Conservation (phyloP, 2,329 filamentous ascomycete genomes). For the Diaporthe destruens region DNA sequence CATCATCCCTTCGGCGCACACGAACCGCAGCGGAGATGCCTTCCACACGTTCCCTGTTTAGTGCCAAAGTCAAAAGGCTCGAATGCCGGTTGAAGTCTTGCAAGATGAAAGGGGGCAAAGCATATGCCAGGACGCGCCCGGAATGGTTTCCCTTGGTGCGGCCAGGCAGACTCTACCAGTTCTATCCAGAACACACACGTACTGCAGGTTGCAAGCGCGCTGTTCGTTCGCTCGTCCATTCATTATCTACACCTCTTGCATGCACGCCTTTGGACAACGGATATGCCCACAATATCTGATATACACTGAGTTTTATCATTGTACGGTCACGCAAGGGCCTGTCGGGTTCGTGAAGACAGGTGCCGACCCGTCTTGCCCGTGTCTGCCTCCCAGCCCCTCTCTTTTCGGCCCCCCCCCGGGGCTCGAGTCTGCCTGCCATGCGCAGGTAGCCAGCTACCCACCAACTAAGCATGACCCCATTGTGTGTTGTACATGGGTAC, state of each 20-base stretch:
- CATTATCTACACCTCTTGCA: background rate
- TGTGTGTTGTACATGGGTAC: constrained; percentile 2
- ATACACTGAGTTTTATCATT: no score
- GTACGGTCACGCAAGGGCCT: no score
- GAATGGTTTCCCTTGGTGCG: background rate
- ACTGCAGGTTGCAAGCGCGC: background rate
- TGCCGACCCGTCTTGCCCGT: background rate
- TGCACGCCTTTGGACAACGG: background rate
- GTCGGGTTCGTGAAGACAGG: no score
- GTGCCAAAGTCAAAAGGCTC: constrained; percentile 31
- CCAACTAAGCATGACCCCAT: background rate
- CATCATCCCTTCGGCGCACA: background rate
- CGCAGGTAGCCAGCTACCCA: background rate
- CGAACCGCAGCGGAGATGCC: constrained; percentile 30
- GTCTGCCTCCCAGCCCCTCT: constrained; percentile 19
- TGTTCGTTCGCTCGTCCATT: background rate
- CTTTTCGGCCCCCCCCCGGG: background rate
- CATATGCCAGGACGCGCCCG: constrained; percentile 13
- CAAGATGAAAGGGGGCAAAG: constrained; percentile 22
- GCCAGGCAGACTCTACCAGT: background rate
- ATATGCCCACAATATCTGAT: background rate
- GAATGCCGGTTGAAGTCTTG: constrained; percentile 13
- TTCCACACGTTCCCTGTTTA: constrained; percentile 23
- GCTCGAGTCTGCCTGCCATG: constrained; percentile 1
- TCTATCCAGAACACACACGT: background rate